phyloP scores from a whole-genome alignment of 1,284 basidiomycete species.

The Apiotrichum siamense region DNA sequence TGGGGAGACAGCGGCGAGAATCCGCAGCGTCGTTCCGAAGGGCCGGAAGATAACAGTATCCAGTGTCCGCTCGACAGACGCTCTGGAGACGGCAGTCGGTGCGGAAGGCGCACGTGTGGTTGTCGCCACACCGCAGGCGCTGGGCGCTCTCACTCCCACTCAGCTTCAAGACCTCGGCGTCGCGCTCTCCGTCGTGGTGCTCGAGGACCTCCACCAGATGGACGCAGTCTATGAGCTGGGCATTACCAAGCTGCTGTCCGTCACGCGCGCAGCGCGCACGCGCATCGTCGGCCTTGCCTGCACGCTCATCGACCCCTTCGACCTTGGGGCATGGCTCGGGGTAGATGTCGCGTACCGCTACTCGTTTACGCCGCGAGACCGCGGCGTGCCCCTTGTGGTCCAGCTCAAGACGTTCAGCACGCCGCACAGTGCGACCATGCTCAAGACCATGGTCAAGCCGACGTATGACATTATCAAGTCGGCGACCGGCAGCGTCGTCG shows the following conservation, averaged over 20 bases:
- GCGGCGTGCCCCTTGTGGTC: slow-evolving; percentile 70
- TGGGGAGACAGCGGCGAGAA: slow-evolving; percentile 36
- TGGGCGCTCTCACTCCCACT: slow-evolving; percentile 27
- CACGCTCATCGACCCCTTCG: slow-evolving; percentile 72
- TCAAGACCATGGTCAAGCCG: slow-evolving; percentile 90
- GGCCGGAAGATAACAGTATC: slow-evolving; percentile 25
- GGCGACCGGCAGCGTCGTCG: slow-evolving; percentile 57
- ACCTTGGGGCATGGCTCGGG: slow-evolving; percentile 77
- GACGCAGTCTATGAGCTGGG: slow-evolving; percentile 77
- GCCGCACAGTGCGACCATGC: slow-evolving; percentile 75
- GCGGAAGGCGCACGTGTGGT: slow-evolving; percentile 27
- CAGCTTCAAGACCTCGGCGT: slow-evolving; percentile 28
- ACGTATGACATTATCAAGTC: slow-evolving; percentile 59
- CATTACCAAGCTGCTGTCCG: slow-evolving; percentile 60
- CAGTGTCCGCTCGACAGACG: slow-evolving; percentile 22
- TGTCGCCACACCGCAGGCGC: slow-evolving; percentile 42
- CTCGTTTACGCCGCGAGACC: slow-evolving; percentile 74
- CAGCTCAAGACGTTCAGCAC: slow-evolving; percentile 75
- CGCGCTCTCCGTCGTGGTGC: slow-evolving; percentile 62
- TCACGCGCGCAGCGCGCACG: slow-evolving; percentile 57
- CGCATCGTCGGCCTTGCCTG: slow-evolving; percentile 73
- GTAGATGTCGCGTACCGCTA: slow-evolving; percentile 60
- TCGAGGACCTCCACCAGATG: slow-evolving; percentile 82
- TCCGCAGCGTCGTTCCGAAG: slow-evolving; percentile 31
- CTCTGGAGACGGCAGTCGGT: slow-evolving; percentile 22